These are phyloP conservation scores for Pichia phayaonensis DNA, from an alignment of 805 yeast genomes.

Conservation along the genomic window DNA sequence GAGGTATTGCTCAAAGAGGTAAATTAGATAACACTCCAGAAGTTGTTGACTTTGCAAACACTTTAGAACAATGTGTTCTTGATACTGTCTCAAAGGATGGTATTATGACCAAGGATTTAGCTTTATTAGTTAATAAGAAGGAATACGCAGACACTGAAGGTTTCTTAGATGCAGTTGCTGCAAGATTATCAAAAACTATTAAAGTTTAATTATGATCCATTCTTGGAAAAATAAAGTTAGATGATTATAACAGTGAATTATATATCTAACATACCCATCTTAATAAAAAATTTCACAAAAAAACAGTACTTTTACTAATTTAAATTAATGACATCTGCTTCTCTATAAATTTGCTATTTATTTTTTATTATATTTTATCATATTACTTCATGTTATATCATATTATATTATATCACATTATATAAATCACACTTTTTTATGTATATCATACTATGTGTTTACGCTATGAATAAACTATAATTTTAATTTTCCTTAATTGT, in stretches of 20 bases:
- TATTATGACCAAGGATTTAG: conserved; percentile 78
- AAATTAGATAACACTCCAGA: conserved; percentile 65
- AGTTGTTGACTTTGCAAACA: conserved; percentile 57
- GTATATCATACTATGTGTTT: neutral
- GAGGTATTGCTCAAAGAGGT: conserved; percentile 79
- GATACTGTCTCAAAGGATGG: conserved; percentile 70
- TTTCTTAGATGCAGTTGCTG: conserved; percentile 70
- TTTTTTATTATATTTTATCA: too few species aligned
- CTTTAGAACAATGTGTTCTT: conserved; percentile 58
- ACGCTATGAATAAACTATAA: neutral
- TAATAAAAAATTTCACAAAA: neutral
- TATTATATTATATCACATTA: neutral
- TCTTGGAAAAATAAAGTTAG: neutral
- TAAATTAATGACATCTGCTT: neutral
- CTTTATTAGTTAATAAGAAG: conserved; percentile 52
- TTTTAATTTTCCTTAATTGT: neutral
- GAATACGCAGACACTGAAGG: conserved; percentile 68
- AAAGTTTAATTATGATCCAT: neutral
- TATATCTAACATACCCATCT: neutral
- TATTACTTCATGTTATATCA: too few species aligned
- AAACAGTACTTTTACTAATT: too few species aligned
- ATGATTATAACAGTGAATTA: conserved; percentile 2
- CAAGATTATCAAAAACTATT: conserved; percentile 23
- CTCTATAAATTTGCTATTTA: neutral
- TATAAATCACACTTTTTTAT: neutral